phyloP scores from a whole-genome alignment of 73 alveolate genomes.

The Paramecium tetraurelia region DNA sequence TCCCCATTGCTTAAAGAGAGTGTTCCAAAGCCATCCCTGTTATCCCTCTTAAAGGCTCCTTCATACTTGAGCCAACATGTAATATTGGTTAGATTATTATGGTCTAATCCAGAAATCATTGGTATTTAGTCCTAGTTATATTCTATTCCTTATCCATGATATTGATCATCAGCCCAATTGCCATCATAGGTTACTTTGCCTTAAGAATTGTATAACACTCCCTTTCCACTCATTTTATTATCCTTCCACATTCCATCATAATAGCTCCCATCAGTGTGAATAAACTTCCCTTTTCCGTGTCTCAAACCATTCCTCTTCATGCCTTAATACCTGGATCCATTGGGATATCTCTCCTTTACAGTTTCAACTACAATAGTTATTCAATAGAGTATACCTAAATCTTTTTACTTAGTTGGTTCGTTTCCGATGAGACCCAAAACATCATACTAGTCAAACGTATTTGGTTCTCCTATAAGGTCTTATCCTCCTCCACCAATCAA shows the following conservation, averaged over 20 bases:
- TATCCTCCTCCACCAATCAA: neutral
- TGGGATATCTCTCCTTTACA: conserved; percentile 35
- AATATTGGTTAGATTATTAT: neutral
- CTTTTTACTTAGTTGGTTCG: neutral
- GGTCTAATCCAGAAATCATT: neutral
- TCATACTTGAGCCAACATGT: conserved; percentile 56
- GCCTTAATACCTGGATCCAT: conserved; percentile 52
- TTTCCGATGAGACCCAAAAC: neutral
- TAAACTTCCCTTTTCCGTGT: conserved; percentile 57
- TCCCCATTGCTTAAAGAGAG: conserved; percentile 47
- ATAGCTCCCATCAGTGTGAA: conserved; percentile 37
- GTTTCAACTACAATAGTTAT: neutral
- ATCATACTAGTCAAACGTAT: conserved; percentile 8
- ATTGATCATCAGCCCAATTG: conserved; percentile 55
- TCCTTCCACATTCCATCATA: conserved; percentile 57
- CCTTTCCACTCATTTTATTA: conserved; percentile 59
- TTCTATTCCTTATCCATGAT: conserved; percentile 45
- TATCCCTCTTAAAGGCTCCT: conserved; percentile 55
- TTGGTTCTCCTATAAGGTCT: neutral
- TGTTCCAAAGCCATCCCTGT: conserved; percentile 58
- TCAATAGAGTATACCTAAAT: neutral
- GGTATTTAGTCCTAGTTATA: conserved; percentile 47
- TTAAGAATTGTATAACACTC: conserved; percentile 21
- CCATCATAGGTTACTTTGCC: conserved; percentile 59
- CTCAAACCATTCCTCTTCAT: conserved; percentile 37